phyloP scores from a whole-genome alignment of 306 rosid species.

The Alnus rubra region DNA sequence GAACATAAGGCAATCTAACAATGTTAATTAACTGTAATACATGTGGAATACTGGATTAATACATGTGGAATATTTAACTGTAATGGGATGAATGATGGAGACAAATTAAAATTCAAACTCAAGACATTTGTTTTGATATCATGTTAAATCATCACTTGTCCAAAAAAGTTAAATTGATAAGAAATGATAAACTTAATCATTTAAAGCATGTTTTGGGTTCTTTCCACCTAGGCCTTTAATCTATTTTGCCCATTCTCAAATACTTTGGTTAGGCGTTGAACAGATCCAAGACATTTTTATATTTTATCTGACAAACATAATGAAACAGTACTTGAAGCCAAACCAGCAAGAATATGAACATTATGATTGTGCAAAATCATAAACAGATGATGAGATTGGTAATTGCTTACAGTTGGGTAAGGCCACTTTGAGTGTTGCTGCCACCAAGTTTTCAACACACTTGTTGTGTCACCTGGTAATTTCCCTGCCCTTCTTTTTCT shows the following conservation, averaged over 20 bases:
- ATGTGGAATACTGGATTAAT: too few species aligned
- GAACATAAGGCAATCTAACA: too few species aligned
- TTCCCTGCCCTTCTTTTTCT: conserved; percentile 98
- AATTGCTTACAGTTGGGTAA: conserved; percentile 83
- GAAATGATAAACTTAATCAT: too few species aligned
- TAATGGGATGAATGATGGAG: too few species aligned
- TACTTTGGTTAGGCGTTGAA: neutral
- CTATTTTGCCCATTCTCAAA: neutral
- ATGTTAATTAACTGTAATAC: too few species aligned
- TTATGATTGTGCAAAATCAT: neutral
- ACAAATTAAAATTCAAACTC: too few species aligned
- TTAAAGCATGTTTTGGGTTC: neutral
- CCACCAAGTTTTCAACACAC: conserved; percentile 96
- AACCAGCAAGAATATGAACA: neutral
- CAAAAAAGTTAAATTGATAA: too few species aligned
- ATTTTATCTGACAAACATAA: neutral
- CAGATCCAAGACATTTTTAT: neutral
- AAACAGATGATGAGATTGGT: neutral
- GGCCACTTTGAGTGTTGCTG: conserved; percentile 99
- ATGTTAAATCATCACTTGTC: too few species aligned
- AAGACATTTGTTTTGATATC: too few species aligned
- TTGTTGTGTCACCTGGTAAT: conserved; percentile 95
- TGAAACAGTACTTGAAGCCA: neutral
- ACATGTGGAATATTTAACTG: too few species aligned
- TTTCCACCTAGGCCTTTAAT: neutral